Evolutionary conservation across 164 flowering plant species (phyloP), one percentile per base, ranked within the genome.

Genomic region (Vitis riparia): DNA sequence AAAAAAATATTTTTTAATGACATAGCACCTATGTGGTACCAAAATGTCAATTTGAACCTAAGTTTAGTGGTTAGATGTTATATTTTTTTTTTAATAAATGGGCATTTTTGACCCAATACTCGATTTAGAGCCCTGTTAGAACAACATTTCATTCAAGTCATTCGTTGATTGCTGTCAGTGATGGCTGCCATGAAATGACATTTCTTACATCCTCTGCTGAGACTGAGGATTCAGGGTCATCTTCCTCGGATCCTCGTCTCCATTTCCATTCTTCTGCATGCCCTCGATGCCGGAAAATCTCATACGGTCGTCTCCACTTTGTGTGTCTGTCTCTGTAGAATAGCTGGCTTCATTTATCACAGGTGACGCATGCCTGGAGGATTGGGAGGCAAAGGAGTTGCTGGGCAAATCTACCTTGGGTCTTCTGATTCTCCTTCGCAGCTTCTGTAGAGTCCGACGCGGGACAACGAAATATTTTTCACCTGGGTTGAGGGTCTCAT

Each of bases 401-500:
- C 16, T 32, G 32, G 61, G 15, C 3, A 27, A 1, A 2, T 61
- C 61, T 32, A 27, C 32, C 15, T 12, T 14, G 5, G 71, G 73
- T 50, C 55, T 76, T 13, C 47, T 56, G 29, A 75, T 75, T 27
- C 78, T 59, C 2, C 76, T 68, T 51, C 68, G 76, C 29, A 87
- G 86, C 68, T 82, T 87, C 73, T 57, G 65, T 16, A 86, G 76
- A 0, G 87, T 84, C 5, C 70, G 66, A 1, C 61, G 62, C 0
- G 91, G 88, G 27, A 88, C 84, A 11, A 83, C 30, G 9, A 56
- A 81, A 73, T 63, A 78, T 11, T 76, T 81, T 65, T 85, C 69
- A 1, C 91, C 89, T 0, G 85, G 86, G 9, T 37, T 55, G 12
- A 87, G 84, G 17, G 81, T 79, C 64, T 85, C 83, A 4, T 84